A percentile compares a stretch with the other conserved stretches of the same genome.
Evolutionary conservation across 257 asterid species (phyloP).

Genomic region (Forsythia suspensa): DNA sequence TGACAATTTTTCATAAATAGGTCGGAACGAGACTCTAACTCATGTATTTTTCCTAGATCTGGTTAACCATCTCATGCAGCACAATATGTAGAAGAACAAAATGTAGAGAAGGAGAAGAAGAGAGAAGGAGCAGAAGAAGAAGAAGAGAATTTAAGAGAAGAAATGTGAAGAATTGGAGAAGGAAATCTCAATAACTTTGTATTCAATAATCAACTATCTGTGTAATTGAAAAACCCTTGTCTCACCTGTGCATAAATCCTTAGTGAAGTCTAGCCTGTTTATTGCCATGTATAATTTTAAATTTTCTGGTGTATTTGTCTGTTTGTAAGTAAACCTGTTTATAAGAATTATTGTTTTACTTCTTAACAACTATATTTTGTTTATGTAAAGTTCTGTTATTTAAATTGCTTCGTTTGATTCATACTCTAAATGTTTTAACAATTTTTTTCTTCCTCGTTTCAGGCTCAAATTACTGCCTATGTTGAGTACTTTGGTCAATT

Average conservation of each 20-base stretch:
- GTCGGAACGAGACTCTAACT: background rate
- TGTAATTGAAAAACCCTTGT: background rate
- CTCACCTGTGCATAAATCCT: background rate
- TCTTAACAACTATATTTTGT: background rate
- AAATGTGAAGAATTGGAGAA: background rate
- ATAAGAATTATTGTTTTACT: background rate
- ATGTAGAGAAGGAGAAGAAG: background rate
- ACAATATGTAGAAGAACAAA: background rate
- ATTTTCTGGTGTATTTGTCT: background rate
- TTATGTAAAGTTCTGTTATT: background rate
- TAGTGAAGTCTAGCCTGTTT: background rate
- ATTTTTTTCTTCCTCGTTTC: slow-evolving; percentile 5
- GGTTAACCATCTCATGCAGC: background rate
- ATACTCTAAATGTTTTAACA: slow-evolving; percentile 4
- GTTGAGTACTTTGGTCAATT: slow-evolving; percentile 95
- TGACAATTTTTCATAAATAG: background rate
- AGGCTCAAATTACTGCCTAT: slow-evolving; percentile 92
- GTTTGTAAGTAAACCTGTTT: background rate
- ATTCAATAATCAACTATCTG: background rate
- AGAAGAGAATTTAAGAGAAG: background rate
- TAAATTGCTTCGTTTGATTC: background rate
- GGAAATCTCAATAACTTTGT: background rate
- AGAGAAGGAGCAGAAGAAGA: background rate
- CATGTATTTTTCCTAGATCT: background rate
- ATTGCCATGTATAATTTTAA: background rate